These are phyloP conservation scores for Verticillium isaacii DNA, from an alignment of 2,329 filamentous ascomycete genomes.

Conservation along the genomic window DNA sequence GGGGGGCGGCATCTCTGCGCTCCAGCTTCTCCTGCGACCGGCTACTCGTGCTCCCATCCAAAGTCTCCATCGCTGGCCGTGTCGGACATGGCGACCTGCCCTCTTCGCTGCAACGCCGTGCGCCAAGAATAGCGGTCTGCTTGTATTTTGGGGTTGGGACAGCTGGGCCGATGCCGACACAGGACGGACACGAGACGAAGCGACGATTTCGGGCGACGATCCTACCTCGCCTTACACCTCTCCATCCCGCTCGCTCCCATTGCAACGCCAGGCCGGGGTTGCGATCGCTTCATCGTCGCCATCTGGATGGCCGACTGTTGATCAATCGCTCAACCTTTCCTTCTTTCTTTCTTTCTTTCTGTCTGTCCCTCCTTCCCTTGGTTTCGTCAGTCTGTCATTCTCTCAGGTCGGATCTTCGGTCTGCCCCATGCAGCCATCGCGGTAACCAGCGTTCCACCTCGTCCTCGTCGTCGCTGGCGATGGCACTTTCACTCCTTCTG, in stretches of 20 bases:
- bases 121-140: not conserved
- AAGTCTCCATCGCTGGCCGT: constrained; percentile 1
- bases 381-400: not conserved
- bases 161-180: not conserved
- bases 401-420: not conserved
- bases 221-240: not conserved
- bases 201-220: not conserved
- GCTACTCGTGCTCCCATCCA: not conserved
- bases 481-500: constrained; percentile 12
- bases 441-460: not conserved
- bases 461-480: constrained; percentile 4
- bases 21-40: not conserved
- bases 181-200: not conserved
- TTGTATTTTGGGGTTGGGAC: not conserved
- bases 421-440: not conserved
- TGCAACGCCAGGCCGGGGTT: not conserved
- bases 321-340: not conserved
- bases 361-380: not conserved
- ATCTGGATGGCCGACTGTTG: not conserved
- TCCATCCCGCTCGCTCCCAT: not conserved
- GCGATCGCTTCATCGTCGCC: not conserved
- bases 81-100: not conserved
- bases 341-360: too few relatives aligned
- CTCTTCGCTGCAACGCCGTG: not conserved
- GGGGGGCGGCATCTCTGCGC: not conserved